Conservation (phyloP, 2,329 filamentous ascomycete species). For the Lasiodiplodia citricola region DNA sequence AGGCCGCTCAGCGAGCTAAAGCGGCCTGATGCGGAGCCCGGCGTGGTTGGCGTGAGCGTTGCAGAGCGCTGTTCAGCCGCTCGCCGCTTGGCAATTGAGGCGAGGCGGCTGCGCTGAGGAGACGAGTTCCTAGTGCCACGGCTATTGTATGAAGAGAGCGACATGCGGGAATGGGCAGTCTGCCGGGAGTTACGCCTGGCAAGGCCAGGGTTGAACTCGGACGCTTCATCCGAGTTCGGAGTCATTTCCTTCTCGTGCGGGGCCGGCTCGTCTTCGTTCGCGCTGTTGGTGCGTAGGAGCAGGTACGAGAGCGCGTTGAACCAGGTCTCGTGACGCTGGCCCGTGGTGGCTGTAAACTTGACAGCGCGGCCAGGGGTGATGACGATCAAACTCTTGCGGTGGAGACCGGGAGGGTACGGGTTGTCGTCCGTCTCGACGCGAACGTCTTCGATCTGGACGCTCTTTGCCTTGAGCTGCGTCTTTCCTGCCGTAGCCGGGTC, state of each 20-base stretch:
- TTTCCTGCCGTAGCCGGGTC: conserved; percentile 83
- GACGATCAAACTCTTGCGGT: conserved; percentile 90
- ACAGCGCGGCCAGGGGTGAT: conserved; percentile 86
- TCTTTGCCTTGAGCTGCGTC: conserved; percentile 80
- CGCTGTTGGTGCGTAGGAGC: conserved; percentile 71
- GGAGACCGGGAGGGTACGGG: conserved; percentile 89
- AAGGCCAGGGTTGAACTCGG: conserved; percentile 78
- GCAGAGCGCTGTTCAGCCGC: conserved; percentile 21
- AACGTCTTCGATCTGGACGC: conserved; percentile 90
- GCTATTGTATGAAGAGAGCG: conserved; percentile 81
- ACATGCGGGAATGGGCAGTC: conserved; percentile 60
- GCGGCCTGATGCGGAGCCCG: conserved; percentile 52
- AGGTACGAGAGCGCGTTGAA: conserved; percentile 96
- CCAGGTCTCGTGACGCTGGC: conserved; percentile 96
- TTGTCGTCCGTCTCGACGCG: conserved; percentile 94
- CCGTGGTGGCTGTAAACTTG: conserved; percentile 93
- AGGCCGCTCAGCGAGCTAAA: conserved; percentile 51
- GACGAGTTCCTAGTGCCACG: conserved; percentile 45
- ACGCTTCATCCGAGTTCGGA: conserved; percentile 57
- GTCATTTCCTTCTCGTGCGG: conserved; percentile 59
- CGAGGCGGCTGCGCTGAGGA: conserved; percentile 46
- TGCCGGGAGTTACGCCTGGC: conserved; percentile 58
- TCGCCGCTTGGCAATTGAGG: conserved; percentile 34
- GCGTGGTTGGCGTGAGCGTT: conserved; percentile 36
- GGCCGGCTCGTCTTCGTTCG: conserved; percentile 60